Conservation (phyloP, 345 rosid species). For the Excoecaria agallocha region DNA sequence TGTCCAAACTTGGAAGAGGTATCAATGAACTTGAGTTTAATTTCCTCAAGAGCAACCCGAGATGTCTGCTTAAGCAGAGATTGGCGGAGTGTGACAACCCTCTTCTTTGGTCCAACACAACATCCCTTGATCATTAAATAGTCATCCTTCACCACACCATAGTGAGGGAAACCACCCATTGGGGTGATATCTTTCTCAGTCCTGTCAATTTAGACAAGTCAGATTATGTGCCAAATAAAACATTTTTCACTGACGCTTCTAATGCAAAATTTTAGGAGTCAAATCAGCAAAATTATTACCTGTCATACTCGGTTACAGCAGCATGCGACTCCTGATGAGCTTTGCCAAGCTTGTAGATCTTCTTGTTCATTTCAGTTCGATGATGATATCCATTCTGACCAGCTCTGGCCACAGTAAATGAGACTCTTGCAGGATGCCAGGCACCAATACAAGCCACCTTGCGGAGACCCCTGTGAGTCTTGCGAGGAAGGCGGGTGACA, state of each 20-base stretch:
- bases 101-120: conserved; percentile 86
- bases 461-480: conserved; percentile 89
- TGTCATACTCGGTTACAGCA: conserved; percentile 74
- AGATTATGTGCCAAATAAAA: too few species aligned
- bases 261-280: too few species aligned
- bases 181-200: conserved; percentile 80
- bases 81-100: conserved; percentile 75
- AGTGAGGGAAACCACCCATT: conserved; percentile 85
- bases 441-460: conserved; percentile 96
- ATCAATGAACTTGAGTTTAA: conserved; percentile 73
- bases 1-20: conserved; percentile 73
- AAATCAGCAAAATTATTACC: conserved; percentile 32
- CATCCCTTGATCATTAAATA: conserved; percentile 80
- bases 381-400: conserved; percentile 97
- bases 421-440: conserved; percentile 97
- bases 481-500: conserved; percentile 84
- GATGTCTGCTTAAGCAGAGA: conserved; percentile 71
- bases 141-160: conserved; percentile 73
- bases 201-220: conserved; percentile 30
- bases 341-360: conserved; percentile 75
- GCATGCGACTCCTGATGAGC: conserved; percentile 57
- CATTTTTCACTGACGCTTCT: too few species aligned
- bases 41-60: conserved; percentile 60
- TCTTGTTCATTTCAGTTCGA: conserved; percentile 88
- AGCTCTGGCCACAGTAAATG: conserved; percentile 89